Evolutionary conservation across 2,329 filamentous ascomycete species (phyloP).

Genomic region (Amauroascus niger): DNA sequence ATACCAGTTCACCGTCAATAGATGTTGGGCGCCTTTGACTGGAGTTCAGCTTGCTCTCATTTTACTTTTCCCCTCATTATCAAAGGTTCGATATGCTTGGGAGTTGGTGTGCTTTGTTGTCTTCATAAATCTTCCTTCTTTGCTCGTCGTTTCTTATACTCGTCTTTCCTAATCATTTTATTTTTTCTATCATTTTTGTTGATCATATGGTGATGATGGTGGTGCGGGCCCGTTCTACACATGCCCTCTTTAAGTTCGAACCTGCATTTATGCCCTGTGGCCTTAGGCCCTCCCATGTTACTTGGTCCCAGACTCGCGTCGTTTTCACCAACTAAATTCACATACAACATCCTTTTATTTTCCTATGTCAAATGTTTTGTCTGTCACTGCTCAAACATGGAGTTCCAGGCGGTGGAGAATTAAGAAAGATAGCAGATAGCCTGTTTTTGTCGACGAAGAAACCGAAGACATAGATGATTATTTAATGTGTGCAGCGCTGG

Average conservation of each 20-base stretch:
- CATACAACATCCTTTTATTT: background rate
- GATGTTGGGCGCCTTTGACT: conserved; percentile 11
- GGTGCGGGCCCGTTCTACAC: background rate
- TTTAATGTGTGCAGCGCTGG: too few relatives aligned
- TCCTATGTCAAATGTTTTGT: conserved; percentile 1
- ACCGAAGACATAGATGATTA: background rate
- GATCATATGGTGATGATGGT: background rate
- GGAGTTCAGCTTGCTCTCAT: conserved; percentile 2
- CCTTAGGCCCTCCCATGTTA: background rate
- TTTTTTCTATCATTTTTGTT: background rate
- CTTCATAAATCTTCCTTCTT: background rate
- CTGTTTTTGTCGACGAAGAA: background rate
- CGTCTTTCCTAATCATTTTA: background rate
- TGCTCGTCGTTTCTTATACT: background rate
- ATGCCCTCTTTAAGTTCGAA: background rate
- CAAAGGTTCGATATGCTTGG: background rate
- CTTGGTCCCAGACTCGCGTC: background rate
- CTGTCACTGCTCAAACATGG: background rate
- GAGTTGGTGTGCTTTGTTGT: background rate
- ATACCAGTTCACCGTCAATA: conserved; percentile 36
- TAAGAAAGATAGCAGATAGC: background rate
- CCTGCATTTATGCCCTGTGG: background rate
- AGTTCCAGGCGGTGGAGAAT: background rate
- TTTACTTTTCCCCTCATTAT: conserved; percentile 1
- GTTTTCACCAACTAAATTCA: background rate